These are phyloP conservation scores for Cryptococcus wingfieldii DNA, from an alignment of 1,284 basidiomycete genomes.

Conservation along the genomic window DNA sequence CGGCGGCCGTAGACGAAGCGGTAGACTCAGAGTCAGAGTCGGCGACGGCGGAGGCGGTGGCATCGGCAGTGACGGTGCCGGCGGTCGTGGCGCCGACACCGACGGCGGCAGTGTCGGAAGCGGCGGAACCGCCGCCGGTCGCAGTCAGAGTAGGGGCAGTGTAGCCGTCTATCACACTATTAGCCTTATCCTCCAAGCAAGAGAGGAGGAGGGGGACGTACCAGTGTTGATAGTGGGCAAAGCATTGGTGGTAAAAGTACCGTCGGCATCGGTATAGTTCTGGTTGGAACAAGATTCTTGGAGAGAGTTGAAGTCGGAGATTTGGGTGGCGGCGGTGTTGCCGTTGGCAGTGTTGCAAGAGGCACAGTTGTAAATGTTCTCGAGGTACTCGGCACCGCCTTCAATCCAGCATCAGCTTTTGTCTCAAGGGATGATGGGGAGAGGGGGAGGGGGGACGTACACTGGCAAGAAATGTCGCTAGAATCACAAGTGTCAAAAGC, in stretches of 20 bases:
- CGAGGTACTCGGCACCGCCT: slow-evolving; percentile 36
- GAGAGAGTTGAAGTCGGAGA: slow-evolving; percentile 39
- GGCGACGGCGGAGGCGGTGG: slow-evolving; percentile 8
- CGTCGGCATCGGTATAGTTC: slow-evolving; percentile 36
- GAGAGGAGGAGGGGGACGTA: neutral
- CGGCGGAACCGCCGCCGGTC: slow-evolving; percentile 41
- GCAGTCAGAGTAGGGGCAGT: slow-evolving; percentile 40
- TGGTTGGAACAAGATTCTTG: slow-evolving; percentile 39
- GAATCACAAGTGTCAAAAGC: slow-evolving; percentile 38
- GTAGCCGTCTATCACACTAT: slow-evolving; percentile 22
- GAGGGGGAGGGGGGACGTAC: slow-evolving; percentile 15
- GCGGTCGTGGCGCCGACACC: slow-evolving; percentile 11
- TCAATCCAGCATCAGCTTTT: neutral
- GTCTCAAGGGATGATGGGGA: no score
- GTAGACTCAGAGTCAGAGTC: slow-evolving; percentile 7
- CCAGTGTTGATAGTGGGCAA: slow-evolving; percentile 26
- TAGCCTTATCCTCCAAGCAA: neutral
- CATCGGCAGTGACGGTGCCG: slow-evolving; percentile 6
- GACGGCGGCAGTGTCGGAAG: slow-evolving; percentile 14
- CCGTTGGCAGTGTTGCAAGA: slow-evolving; percentile 47
- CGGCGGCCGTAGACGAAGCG: slow-evolving; percentile 1
- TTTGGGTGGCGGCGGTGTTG: slow-evolving; percentile 37
- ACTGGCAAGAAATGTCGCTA: slow-evolving; percentile 42
- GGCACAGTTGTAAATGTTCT: slow-evolving; percentile 47
- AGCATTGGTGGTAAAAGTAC: slow-evolving; percentile 29